Evolutionary conservation across 345 rosid genomes (phyloP).

Genomic region (Reutealis trisperma): DNA sequence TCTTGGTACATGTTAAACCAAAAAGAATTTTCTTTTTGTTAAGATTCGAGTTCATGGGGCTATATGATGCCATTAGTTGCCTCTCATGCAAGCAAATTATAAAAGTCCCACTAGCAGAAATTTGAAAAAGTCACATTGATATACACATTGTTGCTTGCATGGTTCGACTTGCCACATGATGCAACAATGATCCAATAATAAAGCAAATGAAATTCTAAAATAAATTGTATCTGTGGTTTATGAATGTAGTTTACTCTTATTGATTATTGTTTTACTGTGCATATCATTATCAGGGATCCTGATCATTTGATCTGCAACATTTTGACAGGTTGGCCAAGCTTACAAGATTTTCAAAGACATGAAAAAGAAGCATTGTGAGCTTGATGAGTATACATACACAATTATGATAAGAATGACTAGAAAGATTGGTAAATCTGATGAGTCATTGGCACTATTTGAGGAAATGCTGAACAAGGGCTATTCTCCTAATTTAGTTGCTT

Average conservation of each 20-base stretch:
- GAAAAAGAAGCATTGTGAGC: constrained; percentile 64
- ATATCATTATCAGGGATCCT: constrained; percentile 25
- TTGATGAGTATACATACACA: constrained; percentile 78
- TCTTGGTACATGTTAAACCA: background rate
- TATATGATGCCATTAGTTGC: background rate
- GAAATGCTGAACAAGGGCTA: constrained; percentile 65
- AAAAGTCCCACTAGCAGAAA: background rate
- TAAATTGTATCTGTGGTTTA: background rate
- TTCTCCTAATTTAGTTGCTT: constrained; percentile 46
- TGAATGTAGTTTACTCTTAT: background rate
- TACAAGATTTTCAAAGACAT: constrained; percentile 75
- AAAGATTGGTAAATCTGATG: constrained; percentile 58
- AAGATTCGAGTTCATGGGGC: background rate
- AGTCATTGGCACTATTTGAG: constrained; percentile 61
- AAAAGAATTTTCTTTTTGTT: background rate
- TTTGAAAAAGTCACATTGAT: no score
- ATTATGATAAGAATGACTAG: constrained; percentile 84
- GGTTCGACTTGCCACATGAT: background rate
- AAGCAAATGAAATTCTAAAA: background rate
- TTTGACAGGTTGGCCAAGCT: constrained; percentile 72
- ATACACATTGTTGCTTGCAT: background rate
- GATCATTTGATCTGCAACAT: constrained; percentile 69
- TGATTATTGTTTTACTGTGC: constrained; percentile 5
- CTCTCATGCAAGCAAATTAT: background rate
- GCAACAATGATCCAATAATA: background rate